phyloP scores from a whole-genome alignment of 495 filamentous ascomycete species.

The Neurospora sp. region DNA sequence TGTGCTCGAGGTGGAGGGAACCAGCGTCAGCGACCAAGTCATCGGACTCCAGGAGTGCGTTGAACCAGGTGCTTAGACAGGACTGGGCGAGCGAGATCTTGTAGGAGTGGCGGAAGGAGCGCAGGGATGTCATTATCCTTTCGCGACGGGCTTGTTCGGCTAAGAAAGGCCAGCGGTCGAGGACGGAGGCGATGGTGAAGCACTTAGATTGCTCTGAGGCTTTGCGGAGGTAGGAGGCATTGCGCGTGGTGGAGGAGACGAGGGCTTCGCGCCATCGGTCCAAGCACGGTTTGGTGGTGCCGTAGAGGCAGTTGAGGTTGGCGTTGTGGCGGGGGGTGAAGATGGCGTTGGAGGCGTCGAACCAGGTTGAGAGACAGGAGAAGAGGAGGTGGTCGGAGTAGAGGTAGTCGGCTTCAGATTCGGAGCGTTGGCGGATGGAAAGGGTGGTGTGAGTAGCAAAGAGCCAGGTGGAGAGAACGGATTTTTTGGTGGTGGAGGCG shows the following conservation, averaged over 20 bases:
- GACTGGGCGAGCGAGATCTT: constrained; percentile 16
- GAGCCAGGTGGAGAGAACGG: constrained; percentile 4
- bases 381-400: constrained; percentile 12
- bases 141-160: constrained; percentile 12
- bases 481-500: constrained; percentile 5
- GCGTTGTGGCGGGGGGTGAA: constrained; percentile 12
- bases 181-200: constrained; percentile 8
- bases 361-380: constrained; percentile 6
- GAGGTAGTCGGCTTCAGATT: constrained; percentile 11
- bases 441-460: background rate
- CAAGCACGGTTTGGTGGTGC: constrained; percentile 14
- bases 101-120: constrained; percentile 18
- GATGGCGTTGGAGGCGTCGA: constrained; percentile 17
- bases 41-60: constrained; percentile 6
- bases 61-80: constrained; percentile 14
- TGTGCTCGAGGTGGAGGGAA: constrained; percentile 10
- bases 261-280: constrained; percentile 16
- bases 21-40: constrained; percentile 10
- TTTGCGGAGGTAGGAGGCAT: background rate
- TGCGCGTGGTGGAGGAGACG: background rate
- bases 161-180: constrained; percentile 17
- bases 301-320: constrained; percentile 17
- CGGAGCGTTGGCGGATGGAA: background rate
- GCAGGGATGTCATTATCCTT: constrained; percentile 14
- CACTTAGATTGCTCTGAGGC: constrained; percentile 6